phyloP scores from a whole-genome alignment of 225 moss, liverwort and hornwort genomes.

The Physcomitrellopsis africana region DNA sequence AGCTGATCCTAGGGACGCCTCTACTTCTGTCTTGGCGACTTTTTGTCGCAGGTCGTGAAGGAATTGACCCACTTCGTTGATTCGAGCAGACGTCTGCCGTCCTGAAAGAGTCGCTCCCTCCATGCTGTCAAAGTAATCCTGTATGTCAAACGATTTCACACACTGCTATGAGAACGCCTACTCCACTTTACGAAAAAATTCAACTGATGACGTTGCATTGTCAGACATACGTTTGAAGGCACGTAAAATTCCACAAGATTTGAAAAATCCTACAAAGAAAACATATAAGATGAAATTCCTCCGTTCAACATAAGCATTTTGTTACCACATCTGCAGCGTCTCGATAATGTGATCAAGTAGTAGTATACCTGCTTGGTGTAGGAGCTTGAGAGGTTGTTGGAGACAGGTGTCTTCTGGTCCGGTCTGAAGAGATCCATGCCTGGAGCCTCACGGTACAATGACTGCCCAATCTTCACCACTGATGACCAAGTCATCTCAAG shows the following conservation, averaged over 20 bases:
- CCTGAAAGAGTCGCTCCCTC: constrained; percentile 95
- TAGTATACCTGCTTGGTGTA: constrained; percentile 83
- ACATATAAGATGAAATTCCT: too few species aligned
- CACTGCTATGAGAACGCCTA: neutral
- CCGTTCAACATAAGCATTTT: neutral
- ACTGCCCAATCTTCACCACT: constrained; percentile 89
- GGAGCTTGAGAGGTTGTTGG: constrained; percentile 87
- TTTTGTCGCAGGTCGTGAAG: constrained; percentile 68
- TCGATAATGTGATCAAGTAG: neutral
- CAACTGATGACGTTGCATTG: neutral
- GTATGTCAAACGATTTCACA: constrained; percentile 23
- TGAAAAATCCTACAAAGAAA: too few species aligned
- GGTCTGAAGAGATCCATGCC: constrained; percentile 92
- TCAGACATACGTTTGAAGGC: neutral
- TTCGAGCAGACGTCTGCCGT: constrained; percentile 72
- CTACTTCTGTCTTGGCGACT: constrained; percentile 45
- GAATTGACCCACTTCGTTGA: constrained; percentile 67
- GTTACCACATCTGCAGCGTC: neutral
- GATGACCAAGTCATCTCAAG: constrained; percentile 89
- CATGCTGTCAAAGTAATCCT: constrained; percentile 99
- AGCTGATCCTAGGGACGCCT: constrained; percentile 20
- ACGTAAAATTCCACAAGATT: neutral
- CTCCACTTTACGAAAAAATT: neutral
- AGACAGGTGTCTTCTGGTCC: constrained; percentile 85
- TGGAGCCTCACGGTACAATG: constrained; percentile 85